Conservation (phyloP, 2,329 filamentous ascomycete species). For the Botryotinia narcissicola region DNA sequence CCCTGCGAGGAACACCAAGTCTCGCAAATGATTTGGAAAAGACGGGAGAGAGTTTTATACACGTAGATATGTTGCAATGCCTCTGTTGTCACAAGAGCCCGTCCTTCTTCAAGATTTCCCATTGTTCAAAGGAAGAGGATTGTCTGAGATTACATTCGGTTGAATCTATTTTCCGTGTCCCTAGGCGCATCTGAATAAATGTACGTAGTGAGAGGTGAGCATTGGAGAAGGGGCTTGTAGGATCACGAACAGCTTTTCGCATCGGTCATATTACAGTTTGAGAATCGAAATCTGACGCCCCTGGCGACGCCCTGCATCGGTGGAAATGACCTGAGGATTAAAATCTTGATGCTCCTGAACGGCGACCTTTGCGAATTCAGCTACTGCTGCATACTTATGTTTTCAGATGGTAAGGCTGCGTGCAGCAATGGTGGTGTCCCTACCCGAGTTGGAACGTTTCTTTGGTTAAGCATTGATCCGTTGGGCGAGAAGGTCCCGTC, state of each 20-base stretch:
- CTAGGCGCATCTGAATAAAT: background rate
- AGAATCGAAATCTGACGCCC: background rate
- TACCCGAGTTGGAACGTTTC: constrained; percentile 16
- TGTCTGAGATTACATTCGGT: constrained; percentile 12
- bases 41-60: background rate
- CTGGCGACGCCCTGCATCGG: background rate
- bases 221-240: background rate
- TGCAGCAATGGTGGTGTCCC: constrained; percentile 16
- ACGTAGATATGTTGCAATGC: constrained; percentile 12
- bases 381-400: background rate
- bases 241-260: background rate
- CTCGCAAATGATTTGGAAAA: constrained; percentile 2
- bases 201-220: background rate
- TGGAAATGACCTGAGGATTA: background rate
- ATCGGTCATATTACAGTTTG: background rate
- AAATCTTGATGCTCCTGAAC: background rate
- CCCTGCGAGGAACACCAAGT: constrained; percentile 17
- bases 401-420: constrained; percentile 6
- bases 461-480: constrained; percentile 16
- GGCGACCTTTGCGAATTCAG: constrained; percentile 7
- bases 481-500: constrained; percentile 5
- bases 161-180: constrained; percentile 6
- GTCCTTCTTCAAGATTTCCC: background rate
- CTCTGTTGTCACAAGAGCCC: constrained; percentile 5
- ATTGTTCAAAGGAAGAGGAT: background rate